These are phyloP conservation scores for Rutstroemia sp. DNA, from an alignment of 2,329 filamentous ascomycete species.

Conservation along the genomic window DNA sequence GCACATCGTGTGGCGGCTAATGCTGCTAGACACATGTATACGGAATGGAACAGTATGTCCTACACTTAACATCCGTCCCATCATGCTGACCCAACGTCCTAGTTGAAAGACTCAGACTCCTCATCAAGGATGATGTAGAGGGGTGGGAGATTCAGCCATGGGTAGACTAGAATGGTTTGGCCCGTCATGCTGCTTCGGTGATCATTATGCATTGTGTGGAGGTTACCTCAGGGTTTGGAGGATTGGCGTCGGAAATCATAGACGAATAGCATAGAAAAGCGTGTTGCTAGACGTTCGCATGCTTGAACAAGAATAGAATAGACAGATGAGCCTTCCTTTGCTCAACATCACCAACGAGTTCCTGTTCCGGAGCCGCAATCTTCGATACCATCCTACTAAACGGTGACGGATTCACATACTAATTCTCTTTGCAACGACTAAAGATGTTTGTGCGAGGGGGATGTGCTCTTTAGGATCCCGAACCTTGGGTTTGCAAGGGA, in stretches of 20 bases:
- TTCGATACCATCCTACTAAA: no score
- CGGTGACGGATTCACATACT: no score
- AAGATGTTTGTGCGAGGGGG: no score
- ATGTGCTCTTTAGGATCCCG: no score
- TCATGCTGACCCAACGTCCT: background rate
- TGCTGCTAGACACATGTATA: constrained; percentile 54
- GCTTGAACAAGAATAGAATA: constrained; percentile 3
- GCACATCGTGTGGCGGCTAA: constrained; percentile 60
- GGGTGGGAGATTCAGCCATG: constrained; percentile 59
- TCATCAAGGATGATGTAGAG: constrained; percentile 56
- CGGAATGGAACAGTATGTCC: constrained; percentile 48
- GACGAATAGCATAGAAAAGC: background rate
- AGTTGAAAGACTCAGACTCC: constrained; percentile 60
- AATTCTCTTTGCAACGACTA: no score
- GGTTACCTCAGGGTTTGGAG: background rate
- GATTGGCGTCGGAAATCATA: constrained; percentile 1
- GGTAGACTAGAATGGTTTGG: constrained; percentile 31
- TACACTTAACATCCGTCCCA: background rate
- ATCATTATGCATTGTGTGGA: background rate
- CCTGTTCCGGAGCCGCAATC: no score
- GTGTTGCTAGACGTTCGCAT: background rate
- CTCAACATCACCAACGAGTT: background rate
- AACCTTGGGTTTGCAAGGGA: no score
- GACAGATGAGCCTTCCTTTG: background rate
- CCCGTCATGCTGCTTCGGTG: background rate